A percentile compares a stretch with the other conserved stretches of the same genome.
phyloP scores from a whole-genome alignment of 2,329 filamentous ascomycete genomes.

The Zalaria obscura region DNA sequence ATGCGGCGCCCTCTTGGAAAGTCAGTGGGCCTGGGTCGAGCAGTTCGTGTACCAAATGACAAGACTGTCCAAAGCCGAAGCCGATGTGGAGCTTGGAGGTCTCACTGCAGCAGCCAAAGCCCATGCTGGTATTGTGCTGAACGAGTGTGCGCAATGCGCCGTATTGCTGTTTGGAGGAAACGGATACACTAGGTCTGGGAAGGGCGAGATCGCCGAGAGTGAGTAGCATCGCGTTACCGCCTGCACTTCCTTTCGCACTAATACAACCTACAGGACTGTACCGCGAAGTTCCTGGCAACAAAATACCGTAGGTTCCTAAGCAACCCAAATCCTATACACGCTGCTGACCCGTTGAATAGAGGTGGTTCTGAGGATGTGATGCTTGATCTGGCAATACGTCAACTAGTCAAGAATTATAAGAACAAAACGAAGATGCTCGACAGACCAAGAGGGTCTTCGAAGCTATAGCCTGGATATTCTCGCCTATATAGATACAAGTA shows the following conservation, averaged over 20 bases:
- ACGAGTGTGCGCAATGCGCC: slow-evolving; percentile 55
- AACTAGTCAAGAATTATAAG: slow-evolving; percentile 56
- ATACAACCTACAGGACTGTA: slow-evolving; percentile 35
- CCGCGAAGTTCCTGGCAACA: slow-evolving; percentile 44
- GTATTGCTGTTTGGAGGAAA: slow-evolving; percentile 62
- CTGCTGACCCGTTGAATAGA: neutral
- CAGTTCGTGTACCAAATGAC: slow-evolving; percentile 56
- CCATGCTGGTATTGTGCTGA: slow-evolving; percentile 55
- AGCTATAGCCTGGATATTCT: slow-evolving; percentile 18
- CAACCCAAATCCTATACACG: neutral
- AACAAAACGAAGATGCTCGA: slow-evolving; percentile 41
- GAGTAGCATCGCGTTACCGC: slow-evolving; percentile 23
- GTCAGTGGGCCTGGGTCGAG: slow-evolving; percentile 59
- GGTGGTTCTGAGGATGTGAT: slow-evolving; percentile 63
- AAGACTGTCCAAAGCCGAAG: slow-evolving; percentile 43
- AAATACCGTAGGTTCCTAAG: slow-evolving; percentile 14
- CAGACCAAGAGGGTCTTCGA: slow-evolving; percentile 25
- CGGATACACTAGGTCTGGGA: slow-evolving; percentile 54
- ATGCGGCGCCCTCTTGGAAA: slow-evolving; percentile 52
- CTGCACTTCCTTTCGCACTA: neutral
- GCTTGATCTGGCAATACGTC: slow-evolving; percentile 53
- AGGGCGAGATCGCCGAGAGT: slow-evolving; percentile 59
- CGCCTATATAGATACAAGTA: too few relatives aligned
- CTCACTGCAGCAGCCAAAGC: slow-evolving; percentile 61
- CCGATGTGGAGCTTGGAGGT: slow-evolving; percentile 52